Evolutionary conservation across 495 filamentous ascomycete species (phyloP).

Genomic region (Lentithecium fluviatile): DNA sequence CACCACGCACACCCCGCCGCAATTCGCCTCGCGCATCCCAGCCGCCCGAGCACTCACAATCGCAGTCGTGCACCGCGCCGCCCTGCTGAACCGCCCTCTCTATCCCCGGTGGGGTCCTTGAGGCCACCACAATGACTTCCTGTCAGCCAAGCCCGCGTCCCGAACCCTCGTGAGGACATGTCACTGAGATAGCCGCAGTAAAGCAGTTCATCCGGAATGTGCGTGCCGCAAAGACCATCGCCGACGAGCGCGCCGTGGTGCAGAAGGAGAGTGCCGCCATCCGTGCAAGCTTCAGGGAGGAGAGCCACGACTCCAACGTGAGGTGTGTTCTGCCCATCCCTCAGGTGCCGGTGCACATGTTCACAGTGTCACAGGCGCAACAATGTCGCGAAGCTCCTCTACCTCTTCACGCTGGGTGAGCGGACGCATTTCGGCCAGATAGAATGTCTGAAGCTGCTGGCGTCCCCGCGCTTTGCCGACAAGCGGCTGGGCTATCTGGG

Average conservation of each 20-base stretch:
- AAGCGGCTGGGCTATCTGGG: slow-evolving; percentile 95
- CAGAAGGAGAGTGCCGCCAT: slow-evolving; percentile 99
- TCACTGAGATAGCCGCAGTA: slow-evolving; percentile 54
- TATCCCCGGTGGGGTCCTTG: slow-evolving; percentile 33
- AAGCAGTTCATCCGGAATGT: slow-evolving; percentile 99
- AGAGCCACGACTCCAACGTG: slow-evolving; percentile 85
- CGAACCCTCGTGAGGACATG: neutral
- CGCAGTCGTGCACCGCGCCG: neutral
- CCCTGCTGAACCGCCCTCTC: slow-evolving; percentile 6
- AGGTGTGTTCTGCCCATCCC: slow-evolving; percentile 56
- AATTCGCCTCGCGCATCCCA: no score
- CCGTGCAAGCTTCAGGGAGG: slow-evolving; percentile 92
- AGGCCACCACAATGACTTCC: slow-evolving; percentile 62
- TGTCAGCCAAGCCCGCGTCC: slow-evolving; percentile 50
- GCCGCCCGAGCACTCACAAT: no score
- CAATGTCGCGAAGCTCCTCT: slow-evolving; percentile 97
- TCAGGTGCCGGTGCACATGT: slow-evolving; percentile 4
- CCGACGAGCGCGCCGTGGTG: slow-evolving; percentile 95
- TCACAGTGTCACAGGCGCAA: slow-evolving; percentile 66
- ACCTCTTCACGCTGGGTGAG: slow-evolving; percentile 98
- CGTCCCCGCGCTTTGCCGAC: slow-evolving; percentile 95
- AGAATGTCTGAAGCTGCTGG: slow-evolving; percentile 96
- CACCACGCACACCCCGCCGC: neutral
- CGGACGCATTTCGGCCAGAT: slow-evolving; percentile 99
- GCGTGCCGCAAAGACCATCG: slow-evolving; percentile 95